Conservation (phyloP, 2,329 filamentous ascomycete species). For the Bipolaris zeicola region DNA sequence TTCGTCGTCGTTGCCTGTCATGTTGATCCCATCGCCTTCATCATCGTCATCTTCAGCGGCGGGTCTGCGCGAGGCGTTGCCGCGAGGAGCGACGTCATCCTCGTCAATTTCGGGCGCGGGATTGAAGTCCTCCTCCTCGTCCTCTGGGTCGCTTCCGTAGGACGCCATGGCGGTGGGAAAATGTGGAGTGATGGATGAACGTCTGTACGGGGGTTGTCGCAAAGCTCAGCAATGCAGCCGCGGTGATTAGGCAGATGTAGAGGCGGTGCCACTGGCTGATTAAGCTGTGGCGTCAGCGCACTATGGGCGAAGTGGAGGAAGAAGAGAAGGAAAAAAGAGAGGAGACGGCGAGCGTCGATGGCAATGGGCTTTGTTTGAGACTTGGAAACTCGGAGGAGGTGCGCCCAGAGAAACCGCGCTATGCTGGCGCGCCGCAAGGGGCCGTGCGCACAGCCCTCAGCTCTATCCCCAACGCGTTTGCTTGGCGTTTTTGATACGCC, state of each 20-base stretch:
- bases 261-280: not conserved
- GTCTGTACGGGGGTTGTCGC: conserved; percentile 15
- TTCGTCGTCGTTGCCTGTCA: conserved; percentile 49
- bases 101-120: conserved; percentile 76
- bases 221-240: conserved; percentile 11
- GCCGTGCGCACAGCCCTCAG: conserved; percentile 15
- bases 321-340: conserved; percentile 8
- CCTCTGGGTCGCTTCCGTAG: conserved; percentile 39
- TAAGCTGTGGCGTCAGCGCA: not conserved
- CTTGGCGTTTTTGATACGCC: not conserved
- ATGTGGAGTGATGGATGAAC: conserved; percentile 11
- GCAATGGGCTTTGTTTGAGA: conserved; percentile 28
- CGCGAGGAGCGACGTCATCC: conserved; percentile 45
- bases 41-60: conserved; percentile 47
- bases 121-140: conserved; percentile 87
- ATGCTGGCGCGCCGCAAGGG: conserved; percentile 14
- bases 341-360: conserved; percentile 17
- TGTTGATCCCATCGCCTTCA: conserved; percentile 40
- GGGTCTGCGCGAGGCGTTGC: conserved; percentile 34
- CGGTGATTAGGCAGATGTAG: conserved; percentile 2
- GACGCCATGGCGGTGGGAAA: conserved; percentile 32
- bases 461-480: not conserved
- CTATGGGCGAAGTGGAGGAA: conserved; percentile 1
- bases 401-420: conserved; percentile 30
- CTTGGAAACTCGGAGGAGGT: conserved; percentile 22